Base-by-base conservation (phyloP, 176 grass and related monocot species). In the Musa acuminata region DNA sequence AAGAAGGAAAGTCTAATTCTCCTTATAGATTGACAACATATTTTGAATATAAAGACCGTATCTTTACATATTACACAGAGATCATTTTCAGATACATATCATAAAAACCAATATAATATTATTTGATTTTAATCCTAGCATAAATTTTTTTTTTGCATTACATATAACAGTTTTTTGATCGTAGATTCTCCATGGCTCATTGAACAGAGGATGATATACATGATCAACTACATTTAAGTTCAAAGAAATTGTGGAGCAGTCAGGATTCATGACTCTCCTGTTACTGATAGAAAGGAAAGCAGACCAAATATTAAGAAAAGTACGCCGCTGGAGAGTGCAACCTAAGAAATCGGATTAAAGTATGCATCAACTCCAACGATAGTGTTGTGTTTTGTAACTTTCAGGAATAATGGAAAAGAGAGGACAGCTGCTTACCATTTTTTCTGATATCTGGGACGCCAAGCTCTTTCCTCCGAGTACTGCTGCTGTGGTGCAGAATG, bases 391-490 rank as follows among this genome's bases (percentile, higher is more conserved):
- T 43, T 43, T 43, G 35, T 4, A 43, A 43, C 35, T 6, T 43
- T 43, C 35, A 43, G 35, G 0, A 0, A 43, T 6, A 43, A 6
- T 43, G 35, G 35, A 43, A 43, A 43, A 43, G 35, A 43, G 35
- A 43, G 35, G 35, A 43, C 4, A 6, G 35, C 4, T 43, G 35
- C 54, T 83, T 72, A 99, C 96, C 96, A 92, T 99, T 67, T 87
- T 95, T 79, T 99, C 96, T 51, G 96, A 99, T 95, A 99, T 99
- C 84, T 95, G 91, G 0, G 96, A 89, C 53, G 96, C 96, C 69
- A 99, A 82, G 81, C 88, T 92, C 80, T 99, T 99, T 67, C 96
- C 96, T 21, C 96, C 96, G 27, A 95, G 72, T 72, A 99, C 96
- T 69, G 96, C 96, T 74, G 91, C 91, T 9, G 96, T 89, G 57